Evolutionary conservation across 441 rosid genomes (phyloP).

Genomic region (Jatropha multifida): DNA sequence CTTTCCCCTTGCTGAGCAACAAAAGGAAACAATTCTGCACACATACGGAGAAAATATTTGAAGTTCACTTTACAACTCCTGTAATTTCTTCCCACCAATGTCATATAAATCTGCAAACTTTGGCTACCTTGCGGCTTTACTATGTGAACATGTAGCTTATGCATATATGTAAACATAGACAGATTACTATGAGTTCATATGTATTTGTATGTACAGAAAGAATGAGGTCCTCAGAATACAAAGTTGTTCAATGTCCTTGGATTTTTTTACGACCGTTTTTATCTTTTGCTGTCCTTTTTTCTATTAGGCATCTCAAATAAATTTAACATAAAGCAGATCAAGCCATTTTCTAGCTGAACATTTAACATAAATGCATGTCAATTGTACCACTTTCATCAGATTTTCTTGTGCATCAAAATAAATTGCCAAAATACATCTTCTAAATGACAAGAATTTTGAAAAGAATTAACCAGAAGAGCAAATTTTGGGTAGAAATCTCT

Average conservation of each 20-base stretch:
- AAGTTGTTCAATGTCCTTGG: neutral
- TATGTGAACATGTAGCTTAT: too few species aligned
- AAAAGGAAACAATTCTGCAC: too few species aligned
- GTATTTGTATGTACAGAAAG: too few species aligned
- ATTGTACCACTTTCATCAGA: neutral
- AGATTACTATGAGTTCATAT: too few species aligned
- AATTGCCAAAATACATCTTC: neutral
- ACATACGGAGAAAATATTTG: too few species aligned
- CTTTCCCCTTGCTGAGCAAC: too few species aligned
- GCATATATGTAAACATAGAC: neutral
- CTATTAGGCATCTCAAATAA: neutral
- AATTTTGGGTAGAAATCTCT: neutral
- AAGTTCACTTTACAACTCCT: too few species aligned
- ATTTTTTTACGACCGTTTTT: neutral
- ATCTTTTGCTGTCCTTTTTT: neutral
- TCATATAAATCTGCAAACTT: too few species aligned
- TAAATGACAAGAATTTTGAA: neutral
- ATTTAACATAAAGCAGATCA: neutral
- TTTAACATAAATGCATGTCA: neutral
- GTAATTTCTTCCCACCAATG: too few species aligned
- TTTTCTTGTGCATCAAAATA: neutral
- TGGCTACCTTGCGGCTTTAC: too few species aligned
- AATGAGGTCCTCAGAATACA: too few species aligned
- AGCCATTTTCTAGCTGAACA: too few species aligned
- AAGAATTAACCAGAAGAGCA: neutral